phyloP scores from a whole-genome alignment of 2,329 filamentous ascomycete genomes.

The Xylaria sp. region DNA sequence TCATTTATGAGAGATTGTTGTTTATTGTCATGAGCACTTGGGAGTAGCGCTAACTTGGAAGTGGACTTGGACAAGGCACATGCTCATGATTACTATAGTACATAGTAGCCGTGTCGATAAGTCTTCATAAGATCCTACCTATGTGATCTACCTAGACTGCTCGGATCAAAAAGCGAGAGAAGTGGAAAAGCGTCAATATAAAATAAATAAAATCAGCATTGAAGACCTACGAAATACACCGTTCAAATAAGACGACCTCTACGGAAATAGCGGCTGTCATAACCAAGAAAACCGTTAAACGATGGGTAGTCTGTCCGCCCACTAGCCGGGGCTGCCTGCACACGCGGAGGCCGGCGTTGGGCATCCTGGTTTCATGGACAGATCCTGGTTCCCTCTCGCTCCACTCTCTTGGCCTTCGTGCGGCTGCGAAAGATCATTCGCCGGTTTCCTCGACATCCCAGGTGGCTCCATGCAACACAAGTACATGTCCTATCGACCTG shows the following conservation, averaged over 20 bases:
- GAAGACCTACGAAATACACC: too few species aligned
- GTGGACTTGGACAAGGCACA: not conserved
- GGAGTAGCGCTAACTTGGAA: not conserved
- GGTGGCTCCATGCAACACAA: not conserved
- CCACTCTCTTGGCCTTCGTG: not conserved
- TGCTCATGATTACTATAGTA: not conserved
- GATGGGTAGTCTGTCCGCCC: not conserved
- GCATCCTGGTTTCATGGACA: slow-evolving; percentile 18
- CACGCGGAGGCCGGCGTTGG: not conserved
- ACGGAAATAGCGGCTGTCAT: not conserved
- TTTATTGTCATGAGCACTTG: not conserved
- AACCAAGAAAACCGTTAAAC: not conserved
- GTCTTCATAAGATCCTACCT: too few species aligned
- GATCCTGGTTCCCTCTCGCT: slow-evolving; percentile 7
- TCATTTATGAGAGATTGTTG: not conserved
- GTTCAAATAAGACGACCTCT: not conserved
- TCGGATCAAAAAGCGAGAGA: too few species aligned
- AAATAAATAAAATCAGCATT: too few species aligned
- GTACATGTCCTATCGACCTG: not conserved
- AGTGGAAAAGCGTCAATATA: too few species aligned
- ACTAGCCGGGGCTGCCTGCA: slow-evolving; percentile 9
- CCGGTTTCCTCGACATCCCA: not conserved
- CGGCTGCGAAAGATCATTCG: slow-evolving; percentile 16
- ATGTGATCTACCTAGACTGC: too few species aligned
- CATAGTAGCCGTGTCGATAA: too few species aligned